A percentile compares a stretch with the other conserved stretches of the same genome.
Conservation (phyloP, 2,329 filamentous ascomycete genomes). For the Elsinoe fawcettii region DNA sequence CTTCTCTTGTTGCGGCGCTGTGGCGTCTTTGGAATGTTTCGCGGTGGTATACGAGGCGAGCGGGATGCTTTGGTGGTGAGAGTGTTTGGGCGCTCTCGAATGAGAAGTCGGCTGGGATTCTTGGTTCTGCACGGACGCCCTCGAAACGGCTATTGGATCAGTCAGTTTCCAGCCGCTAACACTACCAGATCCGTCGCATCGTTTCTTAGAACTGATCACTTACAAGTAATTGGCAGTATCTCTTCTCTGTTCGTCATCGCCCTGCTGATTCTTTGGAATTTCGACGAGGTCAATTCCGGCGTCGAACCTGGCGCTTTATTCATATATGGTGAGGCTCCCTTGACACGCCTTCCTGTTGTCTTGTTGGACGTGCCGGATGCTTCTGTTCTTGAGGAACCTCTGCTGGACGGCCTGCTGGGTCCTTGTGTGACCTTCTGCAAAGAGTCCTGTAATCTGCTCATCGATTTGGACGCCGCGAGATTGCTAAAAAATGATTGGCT, state of each 20-base stretch:
- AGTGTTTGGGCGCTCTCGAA: slow-evolving; percentile 13
- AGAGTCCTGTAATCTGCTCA: slow-evolving; percentile 17
- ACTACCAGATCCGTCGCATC: slow-evolving; percentile 9
- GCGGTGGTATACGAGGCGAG: slow-evolving; percentile 10
- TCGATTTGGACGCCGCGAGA: slow-evolving; percentile 19
- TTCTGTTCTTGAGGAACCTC: slow-evolving; percentile 12
- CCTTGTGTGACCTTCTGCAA: slow-evolving; percentile 1
- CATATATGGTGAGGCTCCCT: slow-evolving; percentile 4
- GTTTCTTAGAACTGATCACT: not conserved
- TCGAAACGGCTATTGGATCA: slow-evolving; percentile 11
- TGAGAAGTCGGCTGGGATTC: not conserved
- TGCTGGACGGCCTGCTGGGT: slow-evolving; percentile 14
- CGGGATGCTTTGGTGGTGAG: not conserved
- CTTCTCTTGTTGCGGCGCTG: slow-evolving; percentile 6
- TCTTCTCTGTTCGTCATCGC: slow-evolving; percentile 10
- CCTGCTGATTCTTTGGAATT: slow-evolving; percentile 6
- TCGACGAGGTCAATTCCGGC: slow-evolving; percentile 32
- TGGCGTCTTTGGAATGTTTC: not conserved
- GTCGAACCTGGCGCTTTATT: slow-evolving; percentile 40
- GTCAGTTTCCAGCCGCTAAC: slow-evolving; percentile 10
- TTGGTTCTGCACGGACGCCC: slow-evolving; percentile 10
- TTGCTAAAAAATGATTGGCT: slow-evolving; percentile 18
- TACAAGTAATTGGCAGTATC: not conserved
- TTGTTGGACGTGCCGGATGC: slow-evolving; percentile 22
- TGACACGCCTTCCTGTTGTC: slow-evolving; percentile 26